Conservation (phyloP, 2,329 filamentous ascomycete genomes). For the Colletotrichum phormii region DNA sequence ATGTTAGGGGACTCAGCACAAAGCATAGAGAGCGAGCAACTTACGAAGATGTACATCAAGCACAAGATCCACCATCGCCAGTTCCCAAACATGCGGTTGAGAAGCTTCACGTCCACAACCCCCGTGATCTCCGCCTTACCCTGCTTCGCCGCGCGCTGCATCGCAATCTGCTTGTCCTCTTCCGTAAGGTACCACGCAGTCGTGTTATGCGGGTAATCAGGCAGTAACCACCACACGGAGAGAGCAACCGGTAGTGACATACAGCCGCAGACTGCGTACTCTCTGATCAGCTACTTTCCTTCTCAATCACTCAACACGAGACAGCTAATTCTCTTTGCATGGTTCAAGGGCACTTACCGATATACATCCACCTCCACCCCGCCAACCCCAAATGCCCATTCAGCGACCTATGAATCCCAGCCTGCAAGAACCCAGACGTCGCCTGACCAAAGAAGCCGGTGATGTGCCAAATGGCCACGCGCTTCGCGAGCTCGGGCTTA, state of each 20-base stretch:
- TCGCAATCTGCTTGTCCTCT: conserved; percentile 40
- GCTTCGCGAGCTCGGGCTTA: conserved; percentile 43
- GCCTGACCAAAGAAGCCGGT: conserved; percentile 43
- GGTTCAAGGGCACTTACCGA: too few species aligned
- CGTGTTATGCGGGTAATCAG: conserved; percentile 44
- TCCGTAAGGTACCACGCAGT: conserved; percentile 42
- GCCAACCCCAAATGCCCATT: conserved; percentile 44
- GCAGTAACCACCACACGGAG: conserved; percentile 43
- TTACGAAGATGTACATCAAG: conserved; percentile 44
- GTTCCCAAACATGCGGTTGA: conserved; percentile 41
- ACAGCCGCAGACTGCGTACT: conserved; percentile 30
- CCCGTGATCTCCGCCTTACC: conserved; percentile 43
- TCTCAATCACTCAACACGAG: too few species aligned
- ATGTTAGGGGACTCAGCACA: too few species aligned
- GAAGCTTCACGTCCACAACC: conserved; percentile 39
- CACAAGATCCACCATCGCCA: conserved; percentile 45
- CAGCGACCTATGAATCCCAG: conserved; percentile 43
- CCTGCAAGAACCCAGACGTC: conserved; percentile 46
- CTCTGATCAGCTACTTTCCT: background rate
- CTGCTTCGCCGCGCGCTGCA: conserved; percentile 38
- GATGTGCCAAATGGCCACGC: conserved; percentile 43
- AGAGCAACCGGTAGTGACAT: conserved; percentile 45
- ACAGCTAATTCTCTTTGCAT: too few species aligned
- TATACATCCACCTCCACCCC: conserved; percentile 49
- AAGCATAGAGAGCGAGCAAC: conserved; percentile 1